Conservation (phyloP, 352 stramenopile species). For the Phytophthora sojae region DNA sequence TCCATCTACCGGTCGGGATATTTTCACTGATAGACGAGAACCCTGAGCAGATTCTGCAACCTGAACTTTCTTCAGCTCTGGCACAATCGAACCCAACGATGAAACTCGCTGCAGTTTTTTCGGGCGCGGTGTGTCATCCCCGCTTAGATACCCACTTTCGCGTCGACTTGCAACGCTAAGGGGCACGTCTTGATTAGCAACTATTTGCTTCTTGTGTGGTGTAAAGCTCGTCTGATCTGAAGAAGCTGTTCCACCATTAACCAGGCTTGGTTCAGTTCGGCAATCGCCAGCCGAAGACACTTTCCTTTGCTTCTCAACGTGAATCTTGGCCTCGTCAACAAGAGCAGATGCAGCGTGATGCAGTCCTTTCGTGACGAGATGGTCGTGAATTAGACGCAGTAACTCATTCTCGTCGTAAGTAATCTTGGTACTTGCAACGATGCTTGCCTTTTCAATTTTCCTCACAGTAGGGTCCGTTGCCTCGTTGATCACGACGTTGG, state of each 20-base stretch:
- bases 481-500: slow-evolving; percentile 88
- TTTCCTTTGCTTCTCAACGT: slow-evolving; percentile 22
- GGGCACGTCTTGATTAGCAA: slow-evolving; percentile 20
- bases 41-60: slow-evolving; percentile 18
- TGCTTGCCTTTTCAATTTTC: slow-evolving; percentile 91
- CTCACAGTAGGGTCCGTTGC: slow-evolving; percentile 86
- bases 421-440: slow-evolving; percentile 89
- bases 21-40: slow-evolving; percentile 21
- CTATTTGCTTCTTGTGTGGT: slow-evolving; percentile 11
- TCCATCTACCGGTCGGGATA: slow-evolving; percentile 14
- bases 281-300: slow-evolving; percentile 9
- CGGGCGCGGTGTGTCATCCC: slow-evolving; percentile 33
- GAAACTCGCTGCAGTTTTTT: slow-evolving; percentile 44
- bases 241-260: slow-evolving; percentile 4
- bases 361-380: slow-evolving; percentile 84
- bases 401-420: slow-evolving; percentile 88
- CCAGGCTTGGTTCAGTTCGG: slow-evolving; percentile 12
- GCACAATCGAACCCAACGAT: slow-evolving; percentile 40
- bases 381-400: slow-evolving; percentile 82
- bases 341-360: slow-evolving; percentile 59
- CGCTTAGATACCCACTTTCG: slow-evolving; percentile 42
- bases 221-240: slow-evolving; percentile 16
- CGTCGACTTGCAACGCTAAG: slow-evolving; percentile 21
- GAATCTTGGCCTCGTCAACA: slow-evolving; percentile 56
- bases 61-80: slow-evolving; percentile 32